Conservation (phyloP, 805 yeast genomes). For the Wickerhamomyces canadensis region DNA sequence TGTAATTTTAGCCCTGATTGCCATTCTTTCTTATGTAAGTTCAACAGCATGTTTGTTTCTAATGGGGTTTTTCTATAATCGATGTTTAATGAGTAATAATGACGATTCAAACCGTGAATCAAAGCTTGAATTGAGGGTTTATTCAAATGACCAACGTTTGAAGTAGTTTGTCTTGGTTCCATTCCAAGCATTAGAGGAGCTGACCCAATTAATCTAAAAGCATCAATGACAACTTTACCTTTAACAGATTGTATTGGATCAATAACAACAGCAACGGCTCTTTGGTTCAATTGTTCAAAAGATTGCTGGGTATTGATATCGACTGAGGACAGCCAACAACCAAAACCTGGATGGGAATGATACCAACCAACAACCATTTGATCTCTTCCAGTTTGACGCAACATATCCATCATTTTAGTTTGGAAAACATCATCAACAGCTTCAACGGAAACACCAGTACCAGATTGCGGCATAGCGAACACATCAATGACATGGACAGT, state of each 20-base stretch:
- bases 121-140: slow-evolving; percentile 96
- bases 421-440: slow-evolving; percentile 99
- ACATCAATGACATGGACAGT: slow-evolving; percentile 97
- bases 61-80: slow-evolving; percentile 89
- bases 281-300: slow-evolving; percentile 88
- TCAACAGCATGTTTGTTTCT: slow-evolving; percentile 90
- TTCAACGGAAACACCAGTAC: slow-evolving; percentile 98
- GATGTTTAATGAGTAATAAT: slow-evolving; percentile 91
- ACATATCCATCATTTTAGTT: slow-evolving; percentile 99
- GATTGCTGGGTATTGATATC: slow-evolving; percentile 98
- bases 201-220: slow-evolving; percentile 89
- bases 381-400: slow-evolving; percentile 97
- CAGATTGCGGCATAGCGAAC: slow-evolving; percentile 98
- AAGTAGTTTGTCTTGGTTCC: slow-evolving; percentile 96
- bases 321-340: slow-evolving; percentile 98
- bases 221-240: slow-evolving; percentile 98
- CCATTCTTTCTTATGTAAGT: slow-evolving; percentile 94
- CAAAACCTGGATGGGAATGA: slow-evolving; percentile 99
- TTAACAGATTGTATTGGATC: slow-evolving; percentile 98
- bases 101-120: slow-evolving; percentile 95
- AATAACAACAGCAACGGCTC: slow-evolving; percentile 97
- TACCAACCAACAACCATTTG: slow-evolving; percentile 99
- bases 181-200: slow-evolving; percentile 89
- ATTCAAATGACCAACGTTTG: slow-evolving; percentile 90
- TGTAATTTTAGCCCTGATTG: slow-evolving; percentile 79